Base-by-base conservation (phyloP, 805 yeast species). In the Ogataea haglerorum region DNA sequence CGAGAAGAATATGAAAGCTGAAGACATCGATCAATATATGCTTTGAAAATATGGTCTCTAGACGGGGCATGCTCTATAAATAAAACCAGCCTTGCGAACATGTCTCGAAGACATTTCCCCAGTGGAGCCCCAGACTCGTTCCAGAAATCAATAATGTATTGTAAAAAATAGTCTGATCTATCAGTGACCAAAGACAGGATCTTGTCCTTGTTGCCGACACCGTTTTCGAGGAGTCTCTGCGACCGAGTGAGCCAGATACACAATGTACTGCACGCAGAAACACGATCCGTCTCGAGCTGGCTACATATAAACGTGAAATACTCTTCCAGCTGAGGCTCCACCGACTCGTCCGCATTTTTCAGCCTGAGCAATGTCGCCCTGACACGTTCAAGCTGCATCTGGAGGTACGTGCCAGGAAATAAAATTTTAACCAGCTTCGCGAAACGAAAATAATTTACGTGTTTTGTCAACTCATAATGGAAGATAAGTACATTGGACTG, bases 401-500 rank as follows among this genome's bases (percentile, higher is more conserved):
- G 15, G 27, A 10, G 22, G 22, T n/a, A 17, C 21, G 16, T 18
- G 28, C 23, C 30, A 14, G 17, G 17, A 32, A 30, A 35, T 25
- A 40, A 31, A 40, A 27, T 40, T 40, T 36, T 30, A 31, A 28
- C 23, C 12, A 14, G 23, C 16, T 13, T 34, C 34, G 33, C 40
- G 40, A 40, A 10, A 10, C 2, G 21, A 40, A 34, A 29, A 25
- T 6, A 29, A 28, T 40, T 34, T 34, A 40, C 43, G 43, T 40
- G 43, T 42, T 42, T 36, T 34, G 31, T 33, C 34, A 14, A 24
- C 3, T 25, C 45, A 41, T 52, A 50, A 62, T 84, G 57, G 95
- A 87, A 54, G 95, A 88, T 48, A 88, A 89, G 61, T 88, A 85
- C 59, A 84, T 88, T 46, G 96, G 96, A 15, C 75, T 88, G 45